phyloP scores from a whole-genome alignment of 352 stramenopile genomes.

The Phytophthora pisi region DNA sequence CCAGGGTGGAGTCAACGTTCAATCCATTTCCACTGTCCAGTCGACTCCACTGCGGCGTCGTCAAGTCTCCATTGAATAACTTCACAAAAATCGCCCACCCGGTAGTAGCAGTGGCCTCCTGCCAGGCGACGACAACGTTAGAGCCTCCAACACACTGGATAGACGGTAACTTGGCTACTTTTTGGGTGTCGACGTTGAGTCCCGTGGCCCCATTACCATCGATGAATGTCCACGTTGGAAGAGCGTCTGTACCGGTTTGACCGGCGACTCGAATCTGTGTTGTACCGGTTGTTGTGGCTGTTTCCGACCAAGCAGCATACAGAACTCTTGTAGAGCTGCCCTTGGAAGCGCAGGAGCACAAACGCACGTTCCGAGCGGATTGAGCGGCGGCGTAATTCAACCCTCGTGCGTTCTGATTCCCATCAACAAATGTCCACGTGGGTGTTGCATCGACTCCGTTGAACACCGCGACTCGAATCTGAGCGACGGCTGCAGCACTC shows the following conservation, averaged over 20 bases:
- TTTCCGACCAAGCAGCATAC: constrained; percentile 66
- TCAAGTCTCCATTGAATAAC: constrained; percentile 50
- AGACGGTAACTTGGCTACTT: constrained; percentile 35
- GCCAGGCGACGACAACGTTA: constrained; percentile 58
- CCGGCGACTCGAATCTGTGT: constrained; percentile 62
- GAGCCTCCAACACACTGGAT: constrained; percentile 45
- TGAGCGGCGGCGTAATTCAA: constrained; percentile 50
- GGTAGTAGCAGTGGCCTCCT: constrained; percentile 35
- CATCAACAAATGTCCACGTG: constrained; percentile 64
- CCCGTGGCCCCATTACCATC: constrained; percentile 52
- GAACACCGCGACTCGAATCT: constrained; percentile 66
- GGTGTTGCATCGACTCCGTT: constrained; percentile 48
- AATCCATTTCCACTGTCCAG: constrained; percentile 43
- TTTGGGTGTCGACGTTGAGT: constrained; percentile 45
- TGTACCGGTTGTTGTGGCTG: constrained; percentile 25
- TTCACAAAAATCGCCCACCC: constrained; percentile 39
- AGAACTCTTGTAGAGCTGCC: constrained; percentile 24
- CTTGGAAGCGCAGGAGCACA: constrained; percentile 47
- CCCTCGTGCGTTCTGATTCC: constrained; percentile 40
- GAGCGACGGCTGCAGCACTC: constrained; percentile 19
- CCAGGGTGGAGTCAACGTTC: constrained; percentile 50
- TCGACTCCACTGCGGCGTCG: constrained; percentile 39
- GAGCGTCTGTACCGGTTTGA: constrained; percentile 42
- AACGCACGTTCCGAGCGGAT: constrained; percentile 39
- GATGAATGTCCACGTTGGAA: constrained; percentile 54